Evolutionary conservation across 2,329 filamentous ascomycete species (phyloP), one percentile per base, ranked within the genome.

Genomic region (Aspergillus fumigatus): DNA sequence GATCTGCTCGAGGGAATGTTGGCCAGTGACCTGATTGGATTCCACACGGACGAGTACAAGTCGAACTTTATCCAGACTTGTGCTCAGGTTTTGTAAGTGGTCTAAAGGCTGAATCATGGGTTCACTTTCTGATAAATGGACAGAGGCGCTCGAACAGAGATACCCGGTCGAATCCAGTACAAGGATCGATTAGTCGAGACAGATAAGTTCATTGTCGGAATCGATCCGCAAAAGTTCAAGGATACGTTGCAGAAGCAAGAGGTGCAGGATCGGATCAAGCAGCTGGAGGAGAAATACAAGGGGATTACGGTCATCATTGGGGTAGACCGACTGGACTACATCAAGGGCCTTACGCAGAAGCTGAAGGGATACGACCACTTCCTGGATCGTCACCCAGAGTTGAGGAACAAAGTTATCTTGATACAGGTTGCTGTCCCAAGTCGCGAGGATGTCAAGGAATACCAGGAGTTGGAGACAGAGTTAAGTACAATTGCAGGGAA

Each of bases 41-140:
- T 97, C 78, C 93, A 97, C 75, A 97, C 92, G n/a, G 95, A 96
- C 76, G 91, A 96, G 76, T 97, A 97, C 68, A 90, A 90, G 27
- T 83, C 90, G 52, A 92, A 97, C 74, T 96, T 97, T 77, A 79
- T 96, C 56, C 93, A 90, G 75, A 92, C 88, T 67, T 96, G 92
- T 77, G 90, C 89, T 17, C 86, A 89, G 60, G 92, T 96, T 59
- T 80, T 95, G 80, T 88, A 78, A 73, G 82, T 74, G 23, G 51
- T 26, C 6, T 27, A 21, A 27, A 23, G 51, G 27, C 14, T 19
- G 26, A 17, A 25, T 29, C 35, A 8, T 14, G n/a, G 25, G 3
- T 35, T 35, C 17, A 19, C 5, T 6, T 38, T n/a, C 21, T 59
- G 35, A 58, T 52, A 25, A 29, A 40, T 10, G 8, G 3, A 6